A percentile compares a stretch with the other conserved stretches of the same genome.
Evolutionary conservation across 768 basidiomycete genomes (phyloP).

Genomic region (Vishniacozyma victoriae): DNA sequence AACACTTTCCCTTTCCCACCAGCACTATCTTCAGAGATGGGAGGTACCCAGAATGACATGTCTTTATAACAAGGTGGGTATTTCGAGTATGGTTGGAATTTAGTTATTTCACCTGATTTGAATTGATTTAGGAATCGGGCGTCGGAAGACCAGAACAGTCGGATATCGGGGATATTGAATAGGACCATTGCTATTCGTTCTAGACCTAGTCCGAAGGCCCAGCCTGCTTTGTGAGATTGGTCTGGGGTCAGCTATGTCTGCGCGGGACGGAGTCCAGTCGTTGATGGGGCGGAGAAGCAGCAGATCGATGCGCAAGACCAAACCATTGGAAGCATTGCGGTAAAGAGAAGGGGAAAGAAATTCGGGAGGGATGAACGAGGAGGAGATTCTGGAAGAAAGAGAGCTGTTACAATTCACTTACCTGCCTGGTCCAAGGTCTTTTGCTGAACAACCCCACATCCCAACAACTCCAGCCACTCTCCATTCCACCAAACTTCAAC

Average conservation of each 20-base stretch:
- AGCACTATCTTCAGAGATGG: constrained; percentile 24
- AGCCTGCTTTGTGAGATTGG: constrained; percentile 70
- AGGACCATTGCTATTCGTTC: constrained; percentile 98
- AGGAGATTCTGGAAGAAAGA: too few relatives aligned
- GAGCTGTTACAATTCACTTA: too few relatives aligned
- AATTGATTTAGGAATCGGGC: constrained; percentile 84
- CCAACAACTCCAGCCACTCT: constrained; percentile 94
- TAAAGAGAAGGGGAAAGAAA: too few relatives aligned
- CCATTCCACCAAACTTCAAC: constrained; percentile 95
- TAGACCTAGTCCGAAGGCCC: constrained; percentile 96
- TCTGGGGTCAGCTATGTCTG: constrained; percentile 49
- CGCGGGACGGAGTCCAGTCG: too few relatives aligned
- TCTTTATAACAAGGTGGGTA: constrained; percentile 92
- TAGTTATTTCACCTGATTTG: constrained; percentile 60
- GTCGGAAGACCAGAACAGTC: constrained; percentile 93
- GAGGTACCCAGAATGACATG: constrained; percentile 82
- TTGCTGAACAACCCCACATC: constrained; percentile 85
- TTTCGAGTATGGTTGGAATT: constrained; percentile 86
- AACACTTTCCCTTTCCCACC: constrained; percentile 48
- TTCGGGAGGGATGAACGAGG: too few relatives aligned
- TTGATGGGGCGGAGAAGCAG: too few relatives aligned
- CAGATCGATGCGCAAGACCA: too few relatives aligned
- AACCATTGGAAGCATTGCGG: too few relatives aligned
- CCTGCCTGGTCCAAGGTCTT: constrained; percentile 80
- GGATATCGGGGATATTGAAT: constrained; percentile 93